phyloP scores from a whole-genome alignment of 768 basidiomycete species.

The Chalciporus chontae region DNA sequence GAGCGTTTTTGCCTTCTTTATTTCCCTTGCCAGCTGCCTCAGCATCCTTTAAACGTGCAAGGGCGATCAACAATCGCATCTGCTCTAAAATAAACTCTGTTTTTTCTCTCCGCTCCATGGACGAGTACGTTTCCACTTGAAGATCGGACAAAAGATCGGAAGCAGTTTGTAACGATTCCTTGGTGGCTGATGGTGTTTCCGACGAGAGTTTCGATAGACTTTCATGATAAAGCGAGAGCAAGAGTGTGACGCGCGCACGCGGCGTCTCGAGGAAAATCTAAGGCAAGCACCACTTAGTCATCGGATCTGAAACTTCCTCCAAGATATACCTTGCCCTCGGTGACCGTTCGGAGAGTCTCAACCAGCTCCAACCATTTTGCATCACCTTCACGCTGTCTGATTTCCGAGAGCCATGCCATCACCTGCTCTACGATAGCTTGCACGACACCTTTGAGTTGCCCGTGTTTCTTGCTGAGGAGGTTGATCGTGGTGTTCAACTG shows the following conservation, averaged over 20 bases:
- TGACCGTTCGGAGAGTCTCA: constrained; percentile 85
- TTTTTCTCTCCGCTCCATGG: constrained; percentile 97
- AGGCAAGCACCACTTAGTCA: constrained; percentile 1
- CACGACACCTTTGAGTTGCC: constrained; percentile 87
- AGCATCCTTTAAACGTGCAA: constrained; percentile 72
- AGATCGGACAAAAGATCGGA: constrained; percentile 92
- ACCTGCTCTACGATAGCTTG: constrained; percentile 89
- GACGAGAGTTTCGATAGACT: constrained; percentile 46
- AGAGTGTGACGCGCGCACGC: constrained; percentile 87
- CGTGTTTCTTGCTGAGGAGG: constrained; percentile 89
- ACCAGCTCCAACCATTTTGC: constrained; percentile 85
- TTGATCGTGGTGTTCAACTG: constrained; percentile 68
- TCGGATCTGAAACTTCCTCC: not conserved
- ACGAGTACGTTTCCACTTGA: constrained; percentile 98
- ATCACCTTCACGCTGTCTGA: constrained; percentile 62
- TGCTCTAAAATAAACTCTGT: constrained; percentile 98
- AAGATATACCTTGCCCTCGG: constrained; percentile 87
- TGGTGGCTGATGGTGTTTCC: constrained; percentile 36
- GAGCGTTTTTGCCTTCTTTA: constrained; percentile 46
- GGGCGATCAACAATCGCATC: constrained; percentile 83
- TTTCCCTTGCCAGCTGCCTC: constrained; percentile 57
- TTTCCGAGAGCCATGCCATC: constrained; percentile 77
- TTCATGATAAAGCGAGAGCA: constrained; percentile 86
- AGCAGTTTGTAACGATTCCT: constrained; percentile 77
- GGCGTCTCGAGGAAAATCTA: constrained; percentile 97